These are phyloP conservation scores for Neurospora hispaniola DNA, from an alignment of 495 filamentous ascomycete species.

Conservation along the genomic window DNA sequence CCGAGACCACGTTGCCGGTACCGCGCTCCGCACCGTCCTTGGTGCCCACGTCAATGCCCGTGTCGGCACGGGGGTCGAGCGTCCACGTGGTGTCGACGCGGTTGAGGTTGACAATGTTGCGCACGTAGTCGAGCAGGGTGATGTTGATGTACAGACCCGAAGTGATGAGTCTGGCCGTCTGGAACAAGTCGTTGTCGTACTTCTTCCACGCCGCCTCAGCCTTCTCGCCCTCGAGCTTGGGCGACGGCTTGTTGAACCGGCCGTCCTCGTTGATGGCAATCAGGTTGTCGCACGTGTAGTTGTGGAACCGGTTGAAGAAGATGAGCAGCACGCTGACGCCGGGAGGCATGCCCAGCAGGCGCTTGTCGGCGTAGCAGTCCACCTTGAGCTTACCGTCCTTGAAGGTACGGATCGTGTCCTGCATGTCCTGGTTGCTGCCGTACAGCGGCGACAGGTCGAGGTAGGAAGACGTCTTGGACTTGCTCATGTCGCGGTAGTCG, in stretches of 20 bases:
- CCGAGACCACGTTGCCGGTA: constrained; percentile 64
- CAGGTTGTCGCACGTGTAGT: constrained; percentile 62
- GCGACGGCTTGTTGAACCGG: constrained; percentile 52
- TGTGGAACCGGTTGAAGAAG: constrained; percentile 72
- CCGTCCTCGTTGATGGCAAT: constrained; percentile 60
- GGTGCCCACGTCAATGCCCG: constrained; percentile 45
- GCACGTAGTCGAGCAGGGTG: constrained; percentile 70
- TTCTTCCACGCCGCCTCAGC: constrained; percentile 53
- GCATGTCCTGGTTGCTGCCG: constrained; percentile 68
- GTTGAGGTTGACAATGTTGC: constrained; percentile 77
- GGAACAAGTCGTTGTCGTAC: constrained; percentile 77
- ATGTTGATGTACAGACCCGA: constrained; percentile 82
- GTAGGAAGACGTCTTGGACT: constrained; percentile 70
- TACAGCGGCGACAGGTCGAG: constrained; percentile 80
- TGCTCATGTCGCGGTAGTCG: constrained; percentile 35
- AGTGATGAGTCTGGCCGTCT: constrained; percentile 67
- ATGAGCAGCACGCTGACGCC: constrained; percentile 71
- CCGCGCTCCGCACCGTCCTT: constrained; percentile 43
- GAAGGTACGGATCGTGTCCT: constrained; percentile 65
- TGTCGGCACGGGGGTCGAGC: constrained; percentile 58
- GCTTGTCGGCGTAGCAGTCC: constrained; percentile 68
- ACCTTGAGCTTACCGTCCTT: constrained; percentile 76
- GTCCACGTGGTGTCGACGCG: constrained; percentile 69
- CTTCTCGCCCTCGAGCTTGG: constrained; percentile 36
- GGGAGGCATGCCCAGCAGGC: constrained; percentile 71